Base-by-base conservation (phyloP, 257 asterid genomes). In the Lycium ferocissimum region DNA sequence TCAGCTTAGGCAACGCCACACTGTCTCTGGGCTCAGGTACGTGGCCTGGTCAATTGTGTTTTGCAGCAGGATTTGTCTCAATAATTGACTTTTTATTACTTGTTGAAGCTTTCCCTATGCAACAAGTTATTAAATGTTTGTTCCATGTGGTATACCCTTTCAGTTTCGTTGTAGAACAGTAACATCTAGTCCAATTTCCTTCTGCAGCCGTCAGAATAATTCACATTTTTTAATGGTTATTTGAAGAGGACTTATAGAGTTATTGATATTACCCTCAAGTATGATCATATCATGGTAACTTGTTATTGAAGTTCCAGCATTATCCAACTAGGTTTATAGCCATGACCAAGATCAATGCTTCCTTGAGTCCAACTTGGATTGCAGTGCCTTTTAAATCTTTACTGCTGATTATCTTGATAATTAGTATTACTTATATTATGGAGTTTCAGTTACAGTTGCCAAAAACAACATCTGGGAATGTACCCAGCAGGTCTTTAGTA, bases 11-110 rank as follows among this genome's bases (percentile, higher is more conserved):
- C 94, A 92, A 86, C 89, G 93, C 7, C 93, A 92, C 86, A 91
- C 94, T 11, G 95, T 92, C 86, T 92, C 95, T 86, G 93, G 94
- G 80, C 84, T 89, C 85, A 91, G 94, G 94, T 91, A 90, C 81
- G 83, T 83, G 81, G 56, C 80, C 54, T 26, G 20, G 20, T 59
- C 10, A 54, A 20, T 67, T 61, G 81, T 87, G 89, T 82, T 75
- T 15, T 84, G 71, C 76, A 82, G 20, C 56, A 45, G n/a, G 37
- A 80, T 73, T 73, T 73, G 59, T 45, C 80, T 73, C 80, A 73
- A 73, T 72, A n/a, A 20, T 47, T 47, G 59, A 73, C 33, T 10
- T 22, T 73, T 47, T 9, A 20, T 73, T 14, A 73, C 40, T 13
- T 73, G 80, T 73, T 73, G 80, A 47, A 73, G 59, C 80, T 47